phyloP scores from a whole-genome alignment of 371 early-diverging fungal genomes.

The Haplosporangium sp. region DNA sequence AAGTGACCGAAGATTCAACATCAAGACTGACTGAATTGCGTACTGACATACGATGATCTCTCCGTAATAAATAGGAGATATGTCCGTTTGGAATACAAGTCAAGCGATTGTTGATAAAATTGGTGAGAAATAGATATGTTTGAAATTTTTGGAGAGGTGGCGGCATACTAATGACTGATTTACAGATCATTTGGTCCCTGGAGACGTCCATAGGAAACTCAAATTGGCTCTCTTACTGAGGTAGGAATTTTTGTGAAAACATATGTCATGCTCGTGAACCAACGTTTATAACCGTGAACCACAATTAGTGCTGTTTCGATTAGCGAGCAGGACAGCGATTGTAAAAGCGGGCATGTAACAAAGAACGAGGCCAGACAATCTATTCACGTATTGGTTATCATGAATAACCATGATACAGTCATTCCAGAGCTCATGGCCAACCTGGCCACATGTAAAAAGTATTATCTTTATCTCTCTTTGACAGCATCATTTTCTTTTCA shows the following conservation, averaged over 20 bases:
- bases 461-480: background rate
- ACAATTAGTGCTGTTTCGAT: slow-evolving; percentile 33
- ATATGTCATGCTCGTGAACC: background rate
- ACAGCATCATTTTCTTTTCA: too few species aligned
- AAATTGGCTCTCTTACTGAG: slow-evolving; percentile 47
- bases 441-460: slow-evolving; percentile 26
- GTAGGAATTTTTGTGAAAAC: slow-evolving; percentile 10
- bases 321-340: background rate
- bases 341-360: background rate
- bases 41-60: background rate
- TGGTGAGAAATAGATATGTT: slow-evolving; percentile 5
- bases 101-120: slow-evolving; percentile 46
- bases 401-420: slow-evolving; percentile 26
- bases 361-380: slow-evolving; percentile 8
- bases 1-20: too few species aligned
- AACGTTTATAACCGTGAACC: background rate
- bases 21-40: too few species aligned
- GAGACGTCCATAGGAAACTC: slow-evolving; percentile 29
- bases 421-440: slow-evolving; percentile 28
- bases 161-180: background rate
- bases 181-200: slow-evolving; percentile 24
- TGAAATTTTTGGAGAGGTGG: background rate
- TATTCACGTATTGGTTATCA: slow-evolving; percentile 33
- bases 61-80: slow-evolving; percentile 4
- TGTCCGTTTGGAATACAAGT: slow-evolving; percentile 46